phyloP scores from a whole-genome alignment of 305 asterid genomes.

The Fraxinus ornus region DNA sequence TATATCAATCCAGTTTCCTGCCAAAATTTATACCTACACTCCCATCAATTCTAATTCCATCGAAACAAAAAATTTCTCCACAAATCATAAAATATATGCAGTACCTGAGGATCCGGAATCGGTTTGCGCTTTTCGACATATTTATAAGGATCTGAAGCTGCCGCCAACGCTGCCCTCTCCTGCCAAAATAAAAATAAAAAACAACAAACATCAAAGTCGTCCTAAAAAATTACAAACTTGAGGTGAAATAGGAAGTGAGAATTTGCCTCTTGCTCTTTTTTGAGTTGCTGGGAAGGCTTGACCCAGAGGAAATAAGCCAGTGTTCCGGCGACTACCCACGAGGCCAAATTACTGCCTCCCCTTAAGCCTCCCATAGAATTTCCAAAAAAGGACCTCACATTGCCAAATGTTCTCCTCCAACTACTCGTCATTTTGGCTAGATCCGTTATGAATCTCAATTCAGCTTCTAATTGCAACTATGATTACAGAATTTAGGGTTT shows the following conservation, averaged over 20 bases:
- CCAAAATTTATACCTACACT: constrained; percentile 6
- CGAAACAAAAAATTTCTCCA: background rate
- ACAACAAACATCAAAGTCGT: background rate
- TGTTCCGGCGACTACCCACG: constrained; percentile 97
- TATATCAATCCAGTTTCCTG: constrained; percentile 80
- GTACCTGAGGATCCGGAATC: constrained; percentile 87
- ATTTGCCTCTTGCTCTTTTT: constrained; percentile 66
- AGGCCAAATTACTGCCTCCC: constrained; percentile 77
- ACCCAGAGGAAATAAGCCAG: constrained; percentile 94
- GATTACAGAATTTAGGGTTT: background rate
- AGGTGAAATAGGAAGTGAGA: background rate
- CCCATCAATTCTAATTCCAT: constrained; percentile 13
- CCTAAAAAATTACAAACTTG: background rate
- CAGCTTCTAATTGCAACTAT: background rate
- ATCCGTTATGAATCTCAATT: background rate
- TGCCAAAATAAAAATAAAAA: constrained; percentile 19
- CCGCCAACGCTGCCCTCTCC: constrained; percentile 77
- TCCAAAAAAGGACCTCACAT: constrained; percentile 67
- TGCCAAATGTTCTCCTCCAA: constrained; percentile 65
- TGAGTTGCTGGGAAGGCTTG: constrained; percentile 83
- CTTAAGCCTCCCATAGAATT: constrained; percentile 84
- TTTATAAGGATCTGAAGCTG: constrained; percentile 64
- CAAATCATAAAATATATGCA: background rate
- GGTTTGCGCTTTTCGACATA: constrained; percentile 78
- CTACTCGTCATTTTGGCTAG: constrained; percentile 39